A percentile compares a stretch with the other conserved stretches of the same genome.
Conservation (phyloP, 2,329 filamentous ascomycete genomes). For the Alternaria metachromatica region DNA sequence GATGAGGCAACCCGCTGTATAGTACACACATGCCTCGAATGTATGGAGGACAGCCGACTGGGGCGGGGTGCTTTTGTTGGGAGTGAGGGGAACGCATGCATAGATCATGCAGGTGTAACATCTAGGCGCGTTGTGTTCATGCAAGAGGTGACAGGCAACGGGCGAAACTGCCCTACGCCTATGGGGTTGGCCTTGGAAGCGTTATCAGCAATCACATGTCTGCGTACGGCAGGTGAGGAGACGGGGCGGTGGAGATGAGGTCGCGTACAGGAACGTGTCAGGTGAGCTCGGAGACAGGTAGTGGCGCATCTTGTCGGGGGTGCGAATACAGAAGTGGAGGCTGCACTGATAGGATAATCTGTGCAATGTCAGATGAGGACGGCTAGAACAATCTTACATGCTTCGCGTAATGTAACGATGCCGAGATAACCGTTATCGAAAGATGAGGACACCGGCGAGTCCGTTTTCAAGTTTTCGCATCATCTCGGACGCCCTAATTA, state of each 20-base stretch:
- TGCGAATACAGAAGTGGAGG: background rate
- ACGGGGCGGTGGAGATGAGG: background rate
- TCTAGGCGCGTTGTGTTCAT: conserved; percentile 23
- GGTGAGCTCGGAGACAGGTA: background rate
- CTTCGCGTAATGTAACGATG: conserved; percentile 5
- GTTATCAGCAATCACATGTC: background rate
- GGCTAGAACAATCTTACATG: conserved; percentile 4
- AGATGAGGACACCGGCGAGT: background rate
- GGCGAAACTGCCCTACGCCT: conserved; percentile 3
- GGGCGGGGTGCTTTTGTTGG: conserved; percentile 28
- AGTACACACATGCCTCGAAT: conserved; percentile 1
- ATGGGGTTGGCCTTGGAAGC: background rate
- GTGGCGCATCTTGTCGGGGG: conserved; percentile 2
- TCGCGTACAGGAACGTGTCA: background rate
- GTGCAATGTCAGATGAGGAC: conserved; percentile 2
- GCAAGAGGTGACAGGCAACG: background rate
- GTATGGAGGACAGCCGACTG: conserved; percentile 16
- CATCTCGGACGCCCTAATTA: background rate
- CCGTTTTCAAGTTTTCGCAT: background rate
- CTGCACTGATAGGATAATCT: background rate
- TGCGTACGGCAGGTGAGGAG: conserved; percentile 1
- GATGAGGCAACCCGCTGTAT: conserved; percentile 4
- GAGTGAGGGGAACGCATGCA: conserved; percentile 16
- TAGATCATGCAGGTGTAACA: conserved; percentile 27
- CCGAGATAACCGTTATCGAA: conserved; percentile 12